Percentiles rank a stretch among this genome's conserved stretches.
phyloP scores from a whole-genome alignment of 805 yeast species.

The Nakazawaea ambrosiae region DNA sequence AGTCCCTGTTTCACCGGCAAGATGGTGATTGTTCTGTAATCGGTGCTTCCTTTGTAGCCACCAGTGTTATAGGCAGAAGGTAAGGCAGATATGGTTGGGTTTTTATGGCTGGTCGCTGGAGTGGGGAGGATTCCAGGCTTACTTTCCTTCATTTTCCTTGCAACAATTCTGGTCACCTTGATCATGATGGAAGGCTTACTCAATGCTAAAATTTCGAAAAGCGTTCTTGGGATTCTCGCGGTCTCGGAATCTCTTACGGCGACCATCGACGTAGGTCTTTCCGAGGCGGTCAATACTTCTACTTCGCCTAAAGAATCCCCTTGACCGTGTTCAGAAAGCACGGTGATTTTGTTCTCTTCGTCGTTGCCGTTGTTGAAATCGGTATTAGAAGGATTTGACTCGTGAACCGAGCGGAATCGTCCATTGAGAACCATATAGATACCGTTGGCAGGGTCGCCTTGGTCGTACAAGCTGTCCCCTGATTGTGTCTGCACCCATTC shows the following conservation, averaged over 20 bases:
- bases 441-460: conserved; percentile 86
- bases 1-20: conserved; percentile 73
- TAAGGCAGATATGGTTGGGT: conserved; percentile 23
- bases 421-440: conserved; percentile 88
- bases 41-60: conserved; percentile 28
- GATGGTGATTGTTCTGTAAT: conserved; percentile 78
- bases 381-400: conserved; percentile 7
- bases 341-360: conserved; percentile 30
- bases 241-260: conserved; percentile 93
- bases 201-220: conserved; percentile 78
- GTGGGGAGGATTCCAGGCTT: background rate
- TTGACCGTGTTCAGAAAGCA: conserved; percentile 69
- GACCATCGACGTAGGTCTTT: conserved; percentile 60
- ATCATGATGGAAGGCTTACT: conserved; percentile 89
- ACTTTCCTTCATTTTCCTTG: conserved; percentile 35
- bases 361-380: conserved; percentile 1
- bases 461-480: conserved; percentile 70
- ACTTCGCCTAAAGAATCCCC: conserved; percentile 95
- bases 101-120: conserved; percentile 4
- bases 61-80: conserved; percentile 12
- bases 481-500: conserved; percentile 95
- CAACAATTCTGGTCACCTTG: conserved; percentile 82
- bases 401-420: conserved; percentile 59
- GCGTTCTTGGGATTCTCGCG: conserved; percentile 84
- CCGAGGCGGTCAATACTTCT: conserved; percentile 80